Percentiles rank a stretch among this genome's conserved stretches.
phyloP scores from a whole-genome alignment of 495 filamentous ascomycete species.

The Tuber magnatum region DNA sequence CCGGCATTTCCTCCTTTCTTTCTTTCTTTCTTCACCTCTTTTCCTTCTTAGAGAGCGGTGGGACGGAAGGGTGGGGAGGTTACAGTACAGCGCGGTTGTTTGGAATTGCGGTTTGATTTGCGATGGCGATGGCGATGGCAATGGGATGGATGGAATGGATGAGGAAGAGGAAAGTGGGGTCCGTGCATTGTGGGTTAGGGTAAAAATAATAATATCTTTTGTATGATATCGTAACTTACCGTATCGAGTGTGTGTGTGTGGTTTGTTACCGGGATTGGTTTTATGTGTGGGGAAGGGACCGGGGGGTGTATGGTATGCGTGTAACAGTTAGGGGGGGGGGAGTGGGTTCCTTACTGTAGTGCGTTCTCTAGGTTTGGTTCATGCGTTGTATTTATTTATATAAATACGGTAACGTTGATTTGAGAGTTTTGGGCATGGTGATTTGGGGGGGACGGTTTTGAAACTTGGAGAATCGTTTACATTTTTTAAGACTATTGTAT shows the following conservation, averaged over 20 bases:
- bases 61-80: background rate
- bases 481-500: background rate
- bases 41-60: background rate
- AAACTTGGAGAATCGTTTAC: background rate
- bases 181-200: conserved; percentile 24
- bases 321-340: background rate
- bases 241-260: no score
- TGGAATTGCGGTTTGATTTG: background rate
- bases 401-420: background rate
- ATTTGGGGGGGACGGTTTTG: background rate
- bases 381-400: background rate
- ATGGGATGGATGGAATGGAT: background rate
- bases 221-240: background rate
- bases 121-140: conserved; percentile 1
- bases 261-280: conserved; percentile 1
- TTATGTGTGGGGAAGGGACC: background rate
- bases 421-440: background rate
- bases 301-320: background rate
- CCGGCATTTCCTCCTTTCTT: background rate
- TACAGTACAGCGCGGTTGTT: no score
- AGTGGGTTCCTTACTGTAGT: background rate
- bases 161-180: background rate
- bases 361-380: background rate
- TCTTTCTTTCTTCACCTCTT: background rate
- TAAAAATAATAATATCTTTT: background rate